These are phyloP conservation scores for Diospyros lotus DNA, from an alignment of 148 eudicot species.

Conservation along the genomic window DNA sequence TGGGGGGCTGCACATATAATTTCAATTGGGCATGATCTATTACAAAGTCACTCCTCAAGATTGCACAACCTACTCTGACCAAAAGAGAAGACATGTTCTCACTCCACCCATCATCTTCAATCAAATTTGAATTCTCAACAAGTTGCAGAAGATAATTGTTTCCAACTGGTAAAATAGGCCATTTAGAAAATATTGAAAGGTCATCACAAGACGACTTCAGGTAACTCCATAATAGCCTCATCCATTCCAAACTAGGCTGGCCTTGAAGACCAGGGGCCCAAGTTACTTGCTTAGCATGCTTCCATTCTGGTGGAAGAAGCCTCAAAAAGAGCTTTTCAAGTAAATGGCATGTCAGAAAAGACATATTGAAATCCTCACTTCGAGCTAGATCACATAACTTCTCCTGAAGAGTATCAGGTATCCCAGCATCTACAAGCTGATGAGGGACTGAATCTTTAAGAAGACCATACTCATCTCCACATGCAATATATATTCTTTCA, in stretches of 20 bases:
- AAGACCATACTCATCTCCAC: conserved; percentile 73
- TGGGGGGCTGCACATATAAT: conserved; percentile 74
- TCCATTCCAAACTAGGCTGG: conserved; percentile 91
- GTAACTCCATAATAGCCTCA: conserved; percentile 75
- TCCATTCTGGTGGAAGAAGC: conserved; percentile 88
- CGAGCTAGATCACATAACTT: conserved; percentile 78
- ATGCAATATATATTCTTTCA: conserved; percentile 72
- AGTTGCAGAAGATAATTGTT: conserved; percentile 66
- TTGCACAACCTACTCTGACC: conserved; percentile 75
- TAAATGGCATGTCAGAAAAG: conserved; percentile 65
- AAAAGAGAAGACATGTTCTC: conserved; percentile 83
- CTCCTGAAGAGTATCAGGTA: conserved; percentile 58
- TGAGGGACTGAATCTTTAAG: conserved; percentile 75
- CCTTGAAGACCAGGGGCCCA: conserved; percentile 72
- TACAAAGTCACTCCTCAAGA: conserved; percentile 60
- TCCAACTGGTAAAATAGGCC: conserved; percentile 98
- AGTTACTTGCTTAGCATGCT: conserved; percentile 69
- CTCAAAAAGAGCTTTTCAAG: conserved; percentile 76
- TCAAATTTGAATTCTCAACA: conserved; percentile 72
- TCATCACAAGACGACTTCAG: conserved; percentile 65
- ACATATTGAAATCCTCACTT: conserved; percentile 71
- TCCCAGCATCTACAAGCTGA: conserved; percentile 64
- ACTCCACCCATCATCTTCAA: conserved; percentile 95
- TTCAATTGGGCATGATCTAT: conserved; percentile 71
- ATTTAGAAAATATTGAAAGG: conserved; percentile 70